phyloP scores from a whole-genome alignment of 768 basidiomycete species.

The Russula foetens region DNA sequence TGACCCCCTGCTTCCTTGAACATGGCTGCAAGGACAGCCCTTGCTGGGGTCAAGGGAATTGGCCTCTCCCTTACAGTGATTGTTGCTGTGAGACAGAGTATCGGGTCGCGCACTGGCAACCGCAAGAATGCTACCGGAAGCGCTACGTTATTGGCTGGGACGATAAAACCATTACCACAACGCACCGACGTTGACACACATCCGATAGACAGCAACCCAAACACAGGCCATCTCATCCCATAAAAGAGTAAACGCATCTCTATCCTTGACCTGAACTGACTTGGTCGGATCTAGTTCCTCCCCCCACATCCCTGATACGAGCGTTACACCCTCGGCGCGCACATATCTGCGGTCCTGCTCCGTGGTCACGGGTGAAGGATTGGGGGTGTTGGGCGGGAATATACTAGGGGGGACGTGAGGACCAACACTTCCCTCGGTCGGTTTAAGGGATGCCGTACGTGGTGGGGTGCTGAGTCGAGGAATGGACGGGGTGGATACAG shows the following conservation, averaged over 20 bases:
- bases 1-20: conserved; percentile 27
- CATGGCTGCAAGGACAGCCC: conserved; percentile 29
- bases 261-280: conserved; percentile 12
- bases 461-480: conserved; percentile 34
- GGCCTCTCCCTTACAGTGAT: conserved; percentile 83
- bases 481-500: conserved; percentile 27
- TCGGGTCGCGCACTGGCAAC: conserved; percentile 59
- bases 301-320: conserved; percentile 72
- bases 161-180: conserved; percentile 4
- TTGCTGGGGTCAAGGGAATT: conserved; percentile 36
- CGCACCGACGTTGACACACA: conserved; percentile 76
- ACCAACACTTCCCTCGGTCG: background rate
- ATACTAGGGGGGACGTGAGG: conserved; percentile 44
- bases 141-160: background rate
- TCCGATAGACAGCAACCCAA: conserved; percentile 78
- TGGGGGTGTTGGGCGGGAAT: conserved; percentile 76
- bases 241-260: conserved; percentile 54
- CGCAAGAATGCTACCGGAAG: conserved; percentile 37
- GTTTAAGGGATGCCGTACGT: conserved; percentile 42
- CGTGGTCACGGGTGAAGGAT: conserved; percentile 68
- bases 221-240: conserved; percentile 50
- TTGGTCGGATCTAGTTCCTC: conserved; percentile 39
- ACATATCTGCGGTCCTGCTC: conserved; percentile 72
- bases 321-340: conserved; percentile 64
- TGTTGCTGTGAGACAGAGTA: conserved; percentile 78